Evolutionary conservation across 2,329 filamentous ascomycete genomes (phyloP), one percentile per base, ranked within the genome.

Genomic region (Westerdykella ornata): DNA sequence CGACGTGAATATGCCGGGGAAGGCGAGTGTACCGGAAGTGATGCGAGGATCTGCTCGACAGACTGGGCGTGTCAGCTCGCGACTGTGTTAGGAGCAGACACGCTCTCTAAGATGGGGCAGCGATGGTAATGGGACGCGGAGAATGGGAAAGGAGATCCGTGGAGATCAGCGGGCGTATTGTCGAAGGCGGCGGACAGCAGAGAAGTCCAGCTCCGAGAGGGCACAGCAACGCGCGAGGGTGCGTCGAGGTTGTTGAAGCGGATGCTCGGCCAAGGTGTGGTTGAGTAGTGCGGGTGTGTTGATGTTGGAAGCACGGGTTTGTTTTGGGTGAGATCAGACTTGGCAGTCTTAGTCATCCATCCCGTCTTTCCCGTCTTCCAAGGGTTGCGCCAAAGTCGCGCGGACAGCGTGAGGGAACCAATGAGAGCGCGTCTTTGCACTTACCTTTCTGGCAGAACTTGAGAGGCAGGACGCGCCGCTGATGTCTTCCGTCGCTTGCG

Each of bases 91-190:
- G 45, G 42, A 41, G 47, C 50, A 50, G 49, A 63, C 62, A 62
- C 61, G 61, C 52, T 57, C 30, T 51, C 51, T 46, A 45, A 44
- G 45, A 39, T 45, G 51, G 48, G 46, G 53, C 54, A 60, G 60
- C 55, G 59, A 60, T 49, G 58, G 58, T 54, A 58, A 59, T 49
- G 49, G 55, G 57, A 56, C 49, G 57, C 46, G 53, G 19, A 48
- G 47, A 44, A 54, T 46, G 37, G 52, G 50, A 51, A 60, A 52
- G 48, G 54, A 59, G 53, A 17, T 53, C 45, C 49, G 53, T 53
- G 51, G 54, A 53, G 49, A 54, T 49, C 48, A 48, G 49, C 44
- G 46, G 48, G 40, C 39, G 51, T 49, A 46, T 45, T 43, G 38
- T 42, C 46, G 56, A 52, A 48, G 43, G 5, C 5, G 30, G 12